Evolutionary conservation across 257 asterid species (phyloP), one percentile per base, ranked within the genome.

Genomic region (Thymus quinquecostatus): DNA sequence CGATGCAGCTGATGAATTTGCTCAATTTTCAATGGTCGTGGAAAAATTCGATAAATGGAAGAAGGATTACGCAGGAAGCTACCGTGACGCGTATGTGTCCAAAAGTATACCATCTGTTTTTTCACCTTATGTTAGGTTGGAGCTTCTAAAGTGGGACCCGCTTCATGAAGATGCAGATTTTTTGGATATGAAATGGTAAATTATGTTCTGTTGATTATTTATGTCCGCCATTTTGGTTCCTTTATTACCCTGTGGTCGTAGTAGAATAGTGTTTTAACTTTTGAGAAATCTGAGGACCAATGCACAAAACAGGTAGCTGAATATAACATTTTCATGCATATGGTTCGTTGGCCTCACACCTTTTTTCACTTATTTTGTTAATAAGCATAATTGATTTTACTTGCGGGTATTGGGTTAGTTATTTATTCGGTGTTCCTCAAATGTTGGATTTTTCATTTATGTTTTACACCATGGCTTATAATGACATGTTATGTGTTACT

Each of bases 81-180:
- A 95, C 70, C 86, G 85, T 48, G 99, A 95, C 67, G 96, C 99
- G n/a, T 92, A 95, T 76, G 89, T 95, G 97, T 82, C 98, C 33
- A 71, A 86, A 36, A 88, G 95, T 79, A 69, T 83, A 70, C 97
- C 98, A 9, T 81, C 92, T 56, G 80, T 95, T 49, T 88, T 95
- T 82, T 92, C 99, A n/a, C 99, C 99, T 54, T 95, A 85, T 66
- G 92, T 92, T 62, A 87, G 97, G 69, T 75, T 92, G 75, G 98
- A 95, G 86, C 99, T 95, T 83, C 86, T 95, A 73, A 90, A 89
- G 86, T 95, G 99, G 99, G 95, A 95, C 67, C 99, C 99, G 10
- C 96, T 95, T 64, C 98, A 86, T 71, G 86, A 88, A 68, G 92
- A 88, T 77, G 80, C 88, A 68, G 99, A 95, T 78, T 95, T 92